These are phyloP conservation scores for Hypoxylon crocopeplum DNA, from an alignment of 495 filamentous ascomycete genomes.

Conservation along the genomic window DNA sequence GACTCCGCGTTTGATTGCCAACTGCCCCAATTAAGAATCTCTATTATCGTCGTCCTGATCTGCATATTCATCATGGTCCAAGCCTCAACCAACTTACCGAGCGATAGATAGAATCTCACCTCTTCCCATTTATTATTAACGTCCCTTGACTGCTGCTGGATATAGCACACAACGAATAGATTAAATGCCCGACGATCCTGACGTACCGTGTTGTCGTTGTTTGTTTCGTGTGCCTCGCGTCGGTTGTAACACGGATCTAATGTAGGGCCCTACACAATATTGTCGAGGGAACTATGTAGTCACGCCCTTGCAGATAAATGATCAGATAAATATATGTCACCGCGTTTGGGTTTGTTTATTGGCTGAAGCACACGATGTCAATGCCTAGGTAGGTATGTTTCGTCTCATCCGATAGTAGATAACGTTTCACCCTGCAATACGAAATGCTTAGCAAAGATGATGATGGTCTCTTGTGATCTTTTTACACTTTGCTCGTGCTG, in stretches of 20 bases:
- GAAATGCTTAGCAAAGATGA: neutral
- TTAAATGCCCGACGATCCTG: constrained; percentile 27
- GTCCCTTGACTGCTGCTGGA: neutral
- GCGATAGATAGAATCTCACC: constrained; percentile 4
- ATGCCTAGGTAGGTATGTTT: neutral
- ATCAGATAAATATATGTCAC: constrained; percentile 11
- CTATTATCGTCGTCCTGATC: neutral
- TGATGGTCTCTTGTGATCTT: neutral
- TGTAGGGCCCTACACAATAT: constrained; percentile 7
- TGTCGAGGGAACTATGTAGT: constrained; percentile 7
- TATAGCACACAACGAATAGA: constrained; percentile 13
- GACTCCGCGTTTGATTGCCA: constrained; percentile 15
- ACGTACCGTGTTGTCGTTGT: constrained; percentile 25
- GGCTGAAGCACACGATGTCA: constrained; percentile 4
- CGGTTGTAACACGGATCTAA: constrained; percentile 13
- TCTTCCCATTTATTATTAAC: neutral
- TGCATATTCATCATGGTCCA: neutral
- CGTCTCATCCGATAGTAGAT: constrained; percentile 4
- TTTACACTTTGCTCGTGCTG: no score
- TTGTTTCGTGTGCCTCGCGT: constrained; percentile 34
- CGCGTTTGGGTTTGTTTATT: constrained; percentile 5
- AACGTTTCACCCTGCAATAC: neutral
- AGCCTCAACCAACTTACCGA: neutral
- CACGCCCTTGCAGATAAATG: constrained; percentile 7
- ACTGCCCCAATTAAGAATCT: constrained; percentile 3